Percentiles rank a stretch among this genome's conserved stretches.
These are phyloP conservation scores for Phytopythium boreale DNA, from an alignment of 352 stramenopile genomes.

Conservation along the genomic window DNA sequence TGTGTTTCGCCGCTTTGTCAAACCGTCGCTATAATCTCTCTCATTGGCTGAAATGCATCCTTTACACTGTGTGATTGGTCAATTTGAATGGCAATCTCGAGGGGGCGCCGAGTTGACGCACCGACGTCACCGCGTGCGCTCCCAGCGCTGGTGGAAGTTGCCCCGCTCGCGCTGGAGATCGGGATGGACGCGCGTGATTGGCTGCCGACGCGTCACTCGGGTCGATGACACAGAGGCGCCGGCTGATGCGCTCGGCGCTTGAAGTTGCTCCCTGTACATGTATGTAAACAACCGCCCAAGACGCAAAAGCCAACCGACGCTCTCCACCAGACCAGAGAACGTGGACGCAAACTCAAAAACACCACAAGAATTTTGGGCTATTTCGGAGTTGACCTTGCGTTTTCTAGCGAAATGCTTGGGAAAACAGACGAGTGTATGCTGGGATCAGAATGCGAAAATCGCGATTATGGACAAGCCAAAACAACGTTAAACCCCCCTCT, in stretches of 20 bases:
- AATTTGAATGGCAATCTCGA: not conserved
- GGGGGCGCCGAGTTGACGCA: conserved; percentile 1
- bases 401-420: no score
- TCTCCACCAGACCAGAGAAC: not conserved
- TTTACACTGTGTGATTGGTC: not conserved
- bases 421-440: no score
- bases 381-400: no score
- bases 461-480: no score
- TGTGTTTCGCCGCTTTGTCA: not conserved
- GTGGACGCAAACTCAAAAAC: not conserved
- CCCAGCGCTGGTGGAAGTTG: not conserved
- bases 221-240: conserved; percentile 5
- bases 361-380: no score
- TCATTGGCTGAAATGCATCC: not conserved
- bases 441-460: no score
- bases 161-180: not conserved
- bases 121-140: conserved; percentile 4
- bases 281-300: not conserved
- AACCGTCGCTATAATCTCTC: not conserved
- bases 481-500: no score
- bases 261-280: not conserved
- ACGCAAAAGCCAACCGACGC: not conserved
- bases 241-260: conserved; percentile 3
- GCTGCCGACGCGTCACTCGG: conserved; percentile 1
- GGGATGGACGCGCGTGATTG: not conserved